Evolutionary conservation across 2,329 filamentous ascomycete genomes (phyloP).

Genomic region (Aspergillus ochraceus): DNA sequence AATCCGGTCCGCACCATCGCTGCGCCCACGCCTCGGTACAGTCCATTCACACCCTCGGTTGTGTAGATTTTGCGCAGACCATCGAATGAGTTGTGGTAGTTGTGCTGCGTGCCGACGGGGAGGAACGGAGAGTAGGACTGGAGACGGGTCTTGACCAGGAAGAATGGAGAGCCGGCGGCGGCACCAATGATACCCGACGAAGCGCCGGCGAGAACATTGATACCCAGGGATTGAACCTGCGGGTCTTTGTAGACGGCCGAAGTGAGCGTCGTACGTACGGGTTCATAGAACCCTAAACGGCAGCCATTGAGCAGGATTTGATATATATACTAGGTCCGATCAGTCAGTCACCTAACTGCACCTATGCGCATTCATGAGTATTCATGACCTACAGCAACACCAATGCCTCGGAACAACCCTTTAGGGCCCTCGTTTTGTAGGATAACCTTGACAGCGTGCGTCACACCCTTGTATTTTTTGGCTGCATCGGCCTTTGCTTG

Average conservation of each 20-base stretch:
- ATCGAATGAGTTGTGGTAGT: constrained; percentile 82
- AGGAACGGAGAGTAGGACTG: constrained; percentile 92
- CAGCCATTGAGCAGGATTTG: constrained; percentile 96
- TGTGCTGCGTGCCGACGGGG: constrained; percentile 95
- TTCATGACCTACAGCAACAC: constrained; percentile 64
- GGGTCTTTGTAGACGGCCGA: constrained; percentile 69
- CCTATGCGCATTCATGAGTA: neutral
- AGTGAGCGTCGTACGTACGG: constrained; percentile 73
- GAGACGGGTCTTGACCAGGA: constrained; percentile 93
- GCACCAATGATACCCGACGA: constrained; percentile 87
- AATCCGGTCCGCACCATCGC: constrained; percentile 97
- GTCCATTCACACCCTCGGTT: constrained; percentile 72
- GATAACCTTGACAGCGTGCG: constrained; percentile 90
- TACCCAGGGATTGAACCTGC: constrained; percentile 75
- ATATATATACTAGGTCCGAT: constrained; percentile 74
- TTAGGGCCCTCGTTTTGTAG: constrained; percentile 82
- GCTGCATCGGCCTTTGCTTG: constrained; percentile 82
- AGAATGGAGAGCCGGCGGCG: constrained; percentile 91
- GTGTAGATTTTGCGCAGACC: constrained; percentile 78
- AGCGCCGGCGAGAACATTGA: constrained; percentile 94
- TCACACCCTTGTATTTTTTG: constrained; percentile 83
- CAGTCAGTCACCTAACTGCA: constrained; percentile 6
- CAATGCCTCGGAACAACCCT: constrained; percentile 85
- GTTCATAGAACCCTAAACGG: constrained; percentile 96
- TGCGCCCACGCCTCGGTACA: constrained; percentile 88